Base-by-base conservation (phyloP, 139 green algal species). In the Zygnema circumcarinatum region DNA sequence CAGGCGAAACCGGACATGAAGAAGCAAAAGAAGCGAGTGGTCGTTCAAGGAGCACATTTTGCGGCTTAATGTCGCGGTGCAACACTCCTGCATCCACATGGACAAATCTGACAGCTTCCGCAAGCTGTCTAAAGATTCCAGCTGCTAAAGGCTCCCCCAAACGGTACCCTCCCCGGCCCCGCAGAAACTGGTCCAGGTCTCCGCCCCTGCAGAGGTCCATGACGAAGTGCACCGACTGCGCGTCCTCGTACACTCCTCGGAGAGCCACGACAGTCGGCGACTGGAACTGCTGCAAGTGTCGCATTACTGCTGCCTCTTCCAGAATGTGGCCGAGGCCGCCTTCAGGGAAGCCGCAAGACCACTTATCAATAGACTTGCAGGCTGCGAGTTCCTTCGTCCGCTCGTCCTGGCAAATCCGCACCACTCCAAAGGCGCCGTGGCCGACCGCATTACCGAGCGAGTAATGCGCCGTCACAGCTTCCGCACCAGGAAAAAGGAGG, bases 151-250 rank as follows among this genome's bases (percentile, higher is more conserved):
- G 7, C 16, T 62, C 47, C 16, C 47, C 47, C 47, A 62, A 62
- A n/a, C n/a, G n/a, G 16, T 7, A 16, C 47, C 47, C 16, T 16
- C 47, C 47, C 16, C 47, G 7, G 16, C 16, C 47, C 16, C 16
- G 7, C 47, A 62, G 47, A 16, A 62, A 62, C 47, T 62, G 47
- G 7, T 62, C 47, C 69, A 98, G 94, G 91, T 98, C 96, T 0
- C 96, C 96, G 21, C 96, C 96, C 25, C 90, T 93, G 92, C 95
- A 97, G 11, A 98, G 87, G 88, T 97, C 94, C 94, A 97, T 96
- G 33, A 94, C 86, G 38, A 90, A 53, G 53, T 90, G 79, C n/a
- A 90, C 86, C 32, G 53, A 72, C 32, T 39, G 36, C 29, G 25
- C 53, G 86, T 90, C 86, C 79, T 90, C 86, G 67, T 83, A 90